These are phyloP conservation scores for Xylaria sp. DNA, from an alignment of 2,329 filamentous ascomycete species.

Conservation along the genomic window DNA sequence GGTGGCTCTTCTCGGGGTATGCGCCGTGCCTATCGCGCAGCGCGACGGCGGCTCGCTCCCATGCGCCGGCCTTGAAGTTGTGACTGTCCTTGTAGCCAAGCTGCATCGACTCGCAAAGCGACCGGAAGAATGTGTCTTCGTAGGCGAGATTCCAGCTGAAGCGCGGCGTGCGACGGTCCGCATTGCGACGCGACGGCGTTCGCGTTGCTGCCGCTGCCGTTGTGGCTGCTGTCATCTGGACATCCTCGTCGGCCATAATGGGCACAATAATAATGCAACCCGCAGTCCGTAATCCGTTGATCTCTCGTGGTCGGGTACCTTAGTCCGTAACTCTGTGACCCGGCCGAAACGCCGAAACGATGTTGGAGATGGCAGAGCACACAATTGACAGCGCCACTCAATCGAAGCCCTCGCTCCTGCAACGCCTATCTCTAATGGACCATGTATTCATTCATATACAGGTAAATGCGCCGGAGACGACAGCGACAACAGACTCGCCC, in stretches of 20 bases:
- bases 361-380: not conserved
- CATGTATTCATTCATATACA: not conserved
- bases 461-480: not conserved
- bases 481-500: constrained; percentile 23
- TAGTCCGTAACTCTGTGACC: not conserved
- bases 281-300: not conserved
- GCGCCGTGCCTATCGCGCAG: constrained; percentile 66
- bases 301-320: too few species aligned
- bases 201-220: constrained; percentile 36
- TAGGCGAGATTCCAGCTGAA: constrained; percentile 70
- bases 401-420: not conserved
- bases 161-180: constrained; percentile 56
- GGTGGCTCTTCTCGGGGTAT: constrained; percentile 69
- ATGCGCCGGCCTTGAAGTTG: constrained; percentile 71
- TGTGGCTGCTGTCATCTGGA: constrained; percentile 34
- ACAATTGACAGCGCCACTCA: not conserved
- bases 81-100: constrained; percentile 67
- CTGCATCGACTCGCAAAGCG: constrained; percentile 68
- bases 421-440: not conserved
- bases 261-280: not conserved
- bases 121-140: constrained; percentile 70
- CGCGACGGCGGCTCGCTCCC: constrained; percentile 67
- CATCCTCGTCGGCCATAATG: constrained; percentile 50
- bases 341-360: not conserved
- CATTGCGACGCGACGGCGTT: constrained; percentile 46